Percentiles rank a stretch among this genome's conserved stretches.
Conservation (phyloP, 2,329 filamentous ascomycete species). For the Didymella pinodella region DNA sequence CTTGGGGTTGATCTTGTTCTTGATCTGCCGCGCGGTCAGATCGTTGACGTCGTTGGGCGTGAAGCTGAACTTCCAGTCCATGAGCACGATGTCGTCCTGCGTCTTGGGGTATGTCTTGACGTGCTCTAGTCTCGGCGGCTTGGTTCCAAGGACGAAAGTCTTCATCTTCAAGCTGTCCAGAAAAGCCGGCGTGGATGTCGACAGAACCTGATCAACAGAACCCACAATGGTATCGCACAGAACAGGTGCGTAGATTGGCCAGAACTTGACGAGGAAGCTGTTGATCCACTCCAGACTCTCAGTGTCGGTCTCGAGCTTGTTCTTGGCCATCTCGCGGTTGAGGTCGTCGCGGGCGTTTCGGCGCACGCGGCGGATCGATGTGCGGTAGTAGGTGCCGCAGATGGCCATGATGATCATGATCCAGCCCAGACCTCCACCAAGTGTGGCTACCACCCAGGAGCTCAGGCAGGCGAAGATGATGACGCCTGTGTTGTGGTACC, state of each 20-base stretch:
- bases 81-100: conserved; percentile 92
- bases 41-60: conserved; percentile 93
- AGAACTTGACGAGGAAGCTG: conserved; percentile 97
- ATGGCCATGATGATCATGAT: conserved; percentile 90
- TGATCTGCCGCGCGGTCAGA: conserved; percentile 87
- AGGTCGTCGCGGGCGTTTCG: conserved; percentile 97
- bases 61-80: conserved; percentile 99
- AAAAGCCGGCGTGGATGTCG: conserved; percentile 88
- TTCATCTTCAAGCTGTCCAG: conserved; percentile 93
- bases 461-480: conserved; percentile 91
- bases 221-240: conserved; percentile 90
- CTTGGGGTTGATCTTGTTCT: conserved; percentile 97
- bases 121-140: conserved; percentile 94
- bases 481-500: conserved; percentile 97
- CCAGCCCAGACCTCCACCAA: conserved; percentile 93
- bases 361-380: conserved; percentile 89
- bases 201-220: conserved; percentile 94
- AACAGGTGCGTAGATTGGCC: conserved; percentile 97
- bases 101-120: conserved; percentile 98
- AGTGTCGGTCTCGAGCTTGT: conserved; percentile 84
- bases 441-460: conserved; percentile 87
- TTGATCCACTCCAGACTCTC: conserved; percentile 99
- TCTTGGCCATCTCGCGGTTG: conserved; percentile 85
- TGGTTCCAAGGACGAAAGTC: conserved; percentile 91
- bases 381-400: conserved; percentile 95